These are phyloP conservation scores for Fusarium goolgardi DNA, from an alignment of 2,329 filamentous ascomycete species.

Conservation along the genomic window DNA sequence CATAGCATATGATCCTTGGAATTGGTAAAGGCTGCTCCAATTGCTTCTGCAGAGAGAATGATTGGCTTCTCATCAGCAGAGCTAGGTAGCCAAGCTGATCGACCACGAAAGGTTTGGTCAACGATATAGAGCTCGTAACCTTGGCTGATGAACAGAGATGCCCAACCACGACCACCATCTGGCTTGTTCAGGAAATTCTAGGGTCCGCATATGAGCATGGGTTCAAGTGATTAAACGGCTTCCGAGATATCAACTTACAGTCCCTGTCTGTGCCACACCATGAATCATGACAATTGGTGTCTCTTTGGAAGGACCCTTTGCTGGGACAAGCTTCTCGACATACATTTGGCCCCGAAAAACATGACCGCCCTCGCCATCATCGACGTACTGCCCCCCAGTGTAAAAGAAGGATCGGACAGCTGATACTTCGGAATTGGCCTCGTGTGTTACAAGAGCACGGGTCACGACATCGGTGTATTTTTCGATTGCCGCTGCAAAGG, in stretches of 20 bases:
- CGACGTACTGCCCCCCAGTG: slow-evolving; percentile 35
- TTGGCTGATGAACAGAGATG: slow-evolving; percentile 37
- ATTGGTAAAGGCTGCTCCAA: slow-evolving; percentile 40
- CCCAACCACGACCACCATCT: slow-evolving; percentile 41
- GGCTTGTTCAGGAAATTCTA: slow-evolving; percentile 45
- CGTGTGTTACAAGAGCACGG: not conserved
- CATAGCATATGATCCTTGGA: slow-evolving; percentile 35
- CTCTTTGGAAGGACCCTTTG: slow-evolving; percentile 17
- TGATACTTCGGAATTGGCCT: slow-evolving; percentile 18
- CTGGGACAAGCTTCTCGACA: slow-evolving; percentile 38
- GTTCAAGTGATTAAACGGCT: not conserved
- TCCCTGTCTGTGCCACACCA: slow-evolving; percentile 42
- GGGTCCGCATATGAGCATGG: not conserved
- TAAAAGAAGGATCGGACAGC: slow-evolving; percentile 40
- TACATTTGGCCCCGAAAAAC: slow-evolving; percentile 44
- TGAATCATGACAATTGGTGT: slow-evolving; percentile 42
- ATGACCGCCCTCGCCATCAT: slow-evolving; percentile 37
- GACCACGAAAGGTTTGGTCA: slow-evolving; percentile 41
- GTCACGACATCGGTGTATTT: slow-evolving; percentile 9
- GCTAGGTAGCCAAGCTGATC: slow-evolving; percentile 37
- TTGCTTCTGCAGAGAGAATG: slow-evolving; percentile 32
- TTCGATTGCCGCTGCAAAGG: slow-evolving; percentile 18
- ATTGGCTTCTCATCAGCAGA: slow-evolving; percentile 20
- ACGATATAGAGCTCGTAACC: slow-evolving; percentile 44
- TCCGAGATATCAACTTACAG: slow-evolving; percentile 13